phyloP scores from a whole-genome alignment of 305 asterid genomes.

The Rubia balearica region DNA sequence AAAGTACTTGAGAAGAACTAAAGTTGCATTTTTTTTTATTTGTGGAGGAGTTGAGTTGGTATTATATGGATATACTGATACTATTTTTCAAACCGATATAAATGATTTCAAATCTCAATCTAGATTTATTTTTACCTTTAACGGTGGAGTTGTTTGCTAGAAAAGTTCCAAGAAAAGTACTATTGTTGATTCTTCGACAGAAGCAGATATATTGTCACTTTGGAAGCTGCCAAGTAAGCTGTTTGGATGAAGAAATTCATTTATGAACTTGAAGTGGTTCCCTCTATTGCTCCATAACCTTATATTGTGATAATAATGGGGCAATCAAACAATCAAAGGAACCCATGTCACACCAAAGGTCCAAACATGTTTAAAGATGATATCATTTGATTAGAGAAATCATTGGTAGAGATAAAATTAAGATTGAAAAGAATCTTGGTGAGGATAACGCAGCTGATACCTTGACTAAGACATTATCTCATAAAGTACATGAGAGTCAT shows the following conservation, averaged over 20 bases:
- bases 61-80: background rate
- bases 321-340: background rate
- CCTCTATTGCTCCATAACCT: too few relatives aligned
- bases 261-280: background rate
- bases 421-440: too few relatives aligned
- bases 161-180: background rate
- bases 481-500: too few relatives aligned
- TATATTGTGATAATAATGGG: background rate
- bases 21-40: too few relatives aligned
- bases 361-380: background rate
- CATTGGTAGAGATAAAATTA: background rate
- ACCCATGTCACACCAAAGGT: background rate
- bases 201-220: background rate
- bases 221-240: background rate
- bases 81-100: background rate
- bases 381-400: too few relatives aligned
- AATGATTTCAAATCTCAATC: background rate
- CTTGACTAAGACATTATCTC: too few relatives aligned
- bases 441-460: too few relatives aligned
- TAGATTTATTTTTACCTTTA: background rate
- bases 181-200: background rate
- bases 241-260: background rate
- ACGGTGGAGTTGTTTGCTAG: background rate
- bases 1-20: background rate
- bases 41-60: background rate